A percentile compares a stretch with the other conserved stretches of the same genome.
Evolutionary conservation across 2,329 filamentous ascomycete genomes (phyloP).

Genomic region (Calonectria hawksworthii): DNA sequence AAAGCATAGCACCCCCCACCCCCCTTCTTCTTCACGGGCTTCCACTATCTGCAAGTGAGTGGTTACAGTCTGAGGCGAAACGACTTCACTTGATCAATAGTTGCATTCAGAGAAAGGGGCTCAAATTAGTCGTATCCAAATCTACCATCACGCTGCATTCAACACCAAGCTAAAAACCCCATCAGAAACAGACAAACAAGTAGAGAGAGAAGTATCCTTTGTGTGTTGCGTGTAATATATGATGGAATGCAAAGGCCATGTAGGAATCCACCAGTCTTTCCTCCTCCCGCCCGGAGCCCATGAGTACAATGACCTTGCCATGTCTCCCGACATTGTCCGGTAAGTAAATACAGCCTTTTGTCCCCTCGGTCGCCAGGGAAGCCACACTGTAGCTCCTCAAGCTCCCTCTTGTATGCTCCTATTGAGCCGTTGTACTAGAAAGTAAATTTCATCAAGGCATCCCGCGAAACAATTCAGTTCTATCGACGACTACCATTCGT

Average conservation of each 20-base stretch:
- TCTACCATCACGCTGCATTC: not conserved
- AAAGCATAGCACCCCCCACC: too few relatives aligned
- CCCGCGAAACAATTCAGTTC: conserved; percentile 23
- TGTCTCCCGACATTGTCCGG: conserved; percentile 31
- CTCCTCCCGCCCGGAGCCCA: conserved; percentile 20
- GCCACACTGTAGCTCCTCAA: conserved; percentile 25
- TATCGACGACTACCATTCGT: conserved; percentile 13
- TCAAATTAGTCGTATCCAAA: not conserved
- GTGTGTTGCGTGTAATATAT: conserved; percentile 34
- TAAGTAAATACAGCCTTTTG: conserved; percentile 36
- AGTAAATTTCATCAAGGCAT: conserved; percentile 26
- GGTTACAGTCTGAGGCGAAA: not conserved
- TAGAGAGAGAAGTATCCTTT: conserved; percentile 11
- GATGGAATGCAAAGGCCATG: conserved; percentile 37
- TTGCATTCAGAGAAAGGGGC: not conserved
- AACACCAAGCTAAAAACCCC: not conserved
- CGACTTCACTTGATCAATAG: not conserved
- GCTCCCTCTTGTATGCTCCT: conserved; percentile 21
- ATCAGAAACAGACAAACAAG: not conserved
- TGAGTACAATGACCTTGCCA: conserved; percentile 26
- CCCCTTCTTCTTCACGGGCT: not conserved
- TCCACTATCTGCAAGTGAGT: too few relatives aligned
- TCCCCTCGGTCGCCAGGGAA: conserved; percentile 19
- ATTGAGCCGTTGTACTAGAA: conserved; percentile 20
- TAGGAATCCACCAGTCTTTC: conserved; percentile 32